phyloP scores from a whole-genome alignment of 2,329 filamentous ascomycete species.

The Aspergillus melleus region DNA sequence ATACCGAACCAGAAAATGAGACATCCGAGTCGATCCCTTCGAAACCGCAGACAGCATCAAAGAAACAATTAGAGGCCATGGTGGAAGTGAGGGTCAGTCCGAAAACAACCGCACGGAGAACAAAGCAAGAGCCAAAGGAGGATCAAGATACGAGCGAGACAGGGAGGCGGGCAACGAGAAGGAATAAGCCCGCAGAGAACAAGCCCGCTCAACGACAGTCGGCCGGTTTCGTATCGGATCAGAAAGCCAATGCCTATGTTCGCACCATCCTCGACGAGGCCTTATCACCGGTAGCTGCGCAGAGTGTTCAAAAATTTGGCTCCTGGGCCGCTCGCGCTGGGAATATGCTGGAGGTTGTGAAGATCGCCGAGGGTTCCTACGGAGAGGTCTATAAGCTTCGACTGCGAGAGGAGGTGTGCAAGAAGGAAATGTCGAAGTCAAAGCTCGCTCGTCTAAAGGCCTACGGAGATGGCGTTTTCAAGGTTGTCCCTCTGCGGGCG shows the following conservation, averaged over 20 bases:
- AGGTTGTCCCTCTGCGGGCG: slow-evolving; percentile 49
- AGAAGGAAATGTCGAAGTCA: slow-evolving; percentile 36
- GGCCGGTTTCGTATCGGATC: slow-evolving; percentile 35
- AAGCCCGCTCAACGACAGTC: slow-evolving; percentile 26
- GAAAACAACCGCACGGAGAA: background rate
- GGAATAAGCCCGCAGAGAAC: slow-evolving; percentile 20
- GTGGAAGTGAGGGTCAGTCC: slow-evolving; percentile 30
- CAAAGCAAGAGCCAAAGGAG: background rate
- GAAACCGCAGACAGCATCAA: background rate
- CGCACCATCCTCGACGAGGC: slow-evolving; percentile 39
- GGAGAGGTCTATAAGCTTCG: slow-evolving; percentile 64
- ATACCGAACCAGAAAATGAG: slow-evolving; percentile 3
- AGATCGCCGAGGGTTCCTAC: slow-evolving; percentile 67
- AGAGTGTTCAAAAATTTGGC: slow-evolving; percentile 39
- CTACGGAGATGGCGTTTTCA: slow-evolving; percentile 48
- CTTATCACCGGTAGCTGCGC: slow-evolving; percentile 34
- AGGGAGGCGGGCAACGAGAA: slow-evolving; percentile 15
- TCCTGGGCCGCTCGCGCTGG: slow-evolving; percentile 41
- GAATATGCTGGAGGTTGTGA: slow-evolving; percentile 50
- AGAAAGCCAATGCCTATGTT: slow-evolving; percentile 36
- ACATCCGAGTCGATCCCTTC: background rate
- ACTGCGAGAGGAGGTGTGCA: slow-evolving; percentile 37
- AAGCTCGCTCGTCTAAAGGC: slow-evolving; percentile 39
- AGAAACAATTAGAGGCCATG: slow-evolving; percentile 24
- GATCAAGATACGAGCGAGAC: slow-evolving; percentile 1